Evolutionary conservation across 495 filamentous ascomycete genomes (phyloP).

Genomic region (Aspergillus avenaceus): DNA sequence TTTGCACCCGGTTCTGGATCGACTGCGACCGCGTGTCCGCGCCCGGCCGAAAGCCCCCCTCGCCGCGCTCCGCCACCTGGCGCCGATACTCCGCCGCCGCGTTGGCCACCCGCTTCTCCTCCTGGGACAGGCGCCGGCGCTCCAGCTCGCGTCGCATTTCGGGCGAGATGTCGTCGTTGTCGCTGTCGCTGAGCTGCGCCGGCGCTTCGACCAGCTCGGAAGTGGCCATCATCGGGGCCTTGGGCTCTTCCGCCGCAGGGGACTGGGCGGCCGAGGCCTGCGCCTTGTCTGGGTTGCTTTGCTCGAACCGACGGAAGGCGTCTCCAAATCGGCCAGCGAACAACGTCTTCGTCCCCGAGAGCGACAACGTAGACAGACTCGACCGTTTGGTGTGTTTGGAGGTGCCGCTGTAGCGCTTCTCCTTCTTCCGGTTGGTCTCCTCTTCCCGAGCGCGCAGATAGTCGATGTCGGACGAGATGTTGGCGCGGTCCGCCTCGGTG

Average conservation of each 20-base stretch:
- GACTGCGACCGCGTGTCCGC: constrained; percentile 56
- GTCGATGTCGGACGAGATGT: constrained; percentile 83
- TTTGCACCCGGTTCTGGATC: constrained; percentile 88
- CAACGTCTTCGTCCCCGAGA: constrained; percentile 77
- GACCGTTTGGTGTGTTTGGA: constrained; percentile 74
- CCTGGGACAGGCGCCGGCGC: constrained; percentile 73
- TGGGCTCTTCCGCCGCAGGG: constrained; percentile 36
- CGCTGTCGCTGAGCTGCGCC: constrained; percentile 59
- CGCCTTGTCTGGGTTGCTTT: constrained; percentile 49
- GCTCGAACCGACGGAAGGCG: constrained; percentile 90
- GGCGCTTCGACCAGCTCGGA: constrained; percentile 49
- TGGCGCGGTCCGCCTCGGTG: constrained; percentile 41
- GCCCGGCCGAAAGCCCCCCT: constrained; percentile 47
- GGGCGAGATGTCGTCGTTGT: constrained; percentile 70
- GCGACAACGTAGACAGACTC: constrained; percentile 72
- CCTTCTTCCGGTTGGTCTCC: constrained; percentile 59
- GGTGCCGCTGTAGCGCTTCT: constrained; percentile 60
- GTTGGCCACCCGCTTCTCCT: constrained; percentile 87
- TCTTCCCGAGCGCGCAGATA: constrained; percentile 80
- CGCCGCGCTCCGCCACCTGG: constrained; percentile 62
- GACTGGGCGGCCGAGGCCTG: constrained; percentile 54
- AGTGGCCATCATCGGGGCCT: constrained; percentile 60
- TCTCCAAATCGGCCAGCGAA: constrained; percentile 90
- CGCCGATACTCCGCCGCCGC: constrained; percentile 89
- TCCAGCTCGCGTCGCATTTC: constrained; percentile 92